Conservation (phyloP, 441 rosid genomes). For the Gossypium laxum region DNA sequence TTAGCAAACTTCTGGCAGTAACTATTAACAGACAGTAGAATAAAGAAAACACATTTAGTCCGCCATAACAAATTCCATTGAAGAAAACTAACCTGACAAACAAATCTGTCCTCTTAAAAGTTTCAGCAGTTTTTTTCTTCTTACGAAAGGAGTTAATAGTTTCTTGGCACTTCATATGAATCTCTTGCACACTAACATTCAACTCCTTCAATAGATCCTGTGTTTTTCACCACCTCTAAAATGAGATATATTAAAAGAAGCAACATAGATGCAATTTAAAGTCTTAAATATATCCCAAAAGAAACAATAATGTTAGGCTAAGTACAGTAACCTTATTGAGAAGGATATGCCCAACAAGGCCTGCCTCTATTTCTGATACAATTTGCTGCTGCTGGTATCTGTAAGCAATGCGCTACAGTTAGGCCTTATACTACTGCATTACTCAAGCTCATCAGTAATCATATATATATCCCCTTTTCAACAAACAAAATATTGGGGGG, state of each 20-base stretch:
- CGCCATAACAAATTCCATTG: background rate
- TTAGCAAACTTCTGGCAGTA: background rate
- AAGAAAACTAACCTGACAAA: conserved; percentile 55
- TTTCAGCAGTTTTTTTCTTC: conserved; percentile 43
- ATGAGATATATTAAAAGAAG: conserved; percentile 15
- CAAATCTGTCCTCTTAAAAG: conserved; percentile 40
- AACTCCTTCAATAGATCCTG: conserved; percentile 55
- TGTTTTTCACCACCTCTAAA: conserved; percentile 22
- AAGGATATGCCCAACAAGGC: conserved; percentile 75
- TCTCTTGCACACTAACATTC: conserved; percentile 45
- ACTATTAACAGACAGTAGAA: background rate
- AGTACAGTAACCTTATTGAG: conserved; percentile 50
- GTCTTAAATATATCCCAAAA: conserved; percentile 11
- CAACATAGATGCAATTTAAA: conserved; percentile 5
- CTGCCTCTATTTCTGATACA: conserved; percentile 39
- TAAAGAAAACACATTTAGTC: background rate
- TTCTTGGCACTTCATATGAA: conserved; percentile 64
- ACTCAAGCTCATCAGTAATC: conserved; percentile 6
- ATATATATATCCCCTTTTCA: background rate
- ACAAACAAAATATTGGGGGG: background rate
- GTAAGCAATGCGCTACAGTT: conserved; percentile 18
- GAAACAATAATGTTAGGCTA: conserved; percentile 10
- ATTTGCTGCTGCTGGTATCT: conserved; percentile 49
- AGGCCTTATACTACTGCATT: background rate
- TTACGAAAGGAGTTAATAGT: conserved; percentile 29